Conservation (phyloP, 176 grass and related monocot species). For the Oryza coarctata region DNA sequence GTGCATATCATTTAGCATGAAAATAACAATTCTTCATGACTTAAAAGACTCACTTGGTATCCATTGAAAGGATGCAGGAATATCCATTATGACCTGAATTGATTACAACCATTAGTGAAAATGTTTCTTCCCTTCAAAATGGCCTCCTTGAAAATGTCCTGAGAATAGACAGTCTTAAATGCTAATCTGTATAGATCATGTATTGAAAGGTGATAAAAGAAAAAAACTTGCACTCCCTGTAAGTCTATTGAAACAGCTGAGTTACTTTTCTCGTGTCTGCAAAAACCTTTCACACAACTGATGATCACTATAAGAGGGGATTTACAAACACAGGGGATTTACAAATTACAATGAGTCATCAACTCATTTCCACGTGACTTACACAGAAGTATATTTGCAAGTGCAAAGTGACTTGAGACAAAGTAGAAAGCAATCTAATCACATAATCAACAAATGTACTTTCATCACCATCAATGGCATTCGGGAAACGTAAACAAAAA, state of each 20-base stretch:
- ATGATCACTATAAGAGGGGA: neutral
- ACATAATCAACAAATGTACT: neutral
- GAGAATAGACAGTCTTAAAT: neutral
- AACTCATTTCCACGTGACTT: neutral
- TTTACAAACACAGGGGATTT: neutral
- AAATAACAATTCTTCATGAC: neutral
- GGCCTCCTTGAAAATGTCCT: neutral
- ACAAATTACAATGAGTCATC: neutral
- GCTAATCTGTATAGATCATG: neutral
- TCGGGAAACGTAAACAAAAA: neutral
- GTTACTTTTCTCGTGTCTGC: neutral
- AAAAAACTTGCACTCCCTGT: neutral
- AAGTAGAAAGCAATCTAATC: neutral
- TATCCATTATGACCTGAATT: neutral
- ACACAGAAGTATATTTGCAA: neutral
- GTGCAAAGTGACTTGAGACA: neutral
- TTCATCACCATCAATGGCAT: neutral
- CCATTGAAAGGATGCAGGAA: neutral
- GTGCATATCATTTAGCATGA: neutral
- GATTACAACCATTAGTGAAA: neutral
- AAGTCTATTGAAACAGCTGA: neutral
- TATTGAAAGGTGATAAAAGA: too few relatives aligned
- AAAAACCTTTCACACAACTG: neutral
- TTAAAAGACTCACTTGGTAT: neutral
- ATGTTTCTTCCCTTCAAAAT: neutral